Evolutionary conservation across 2,329 filamentous ascomycete genomes (phyloP).

Genomic region (Fusarium sp.): DNA sequence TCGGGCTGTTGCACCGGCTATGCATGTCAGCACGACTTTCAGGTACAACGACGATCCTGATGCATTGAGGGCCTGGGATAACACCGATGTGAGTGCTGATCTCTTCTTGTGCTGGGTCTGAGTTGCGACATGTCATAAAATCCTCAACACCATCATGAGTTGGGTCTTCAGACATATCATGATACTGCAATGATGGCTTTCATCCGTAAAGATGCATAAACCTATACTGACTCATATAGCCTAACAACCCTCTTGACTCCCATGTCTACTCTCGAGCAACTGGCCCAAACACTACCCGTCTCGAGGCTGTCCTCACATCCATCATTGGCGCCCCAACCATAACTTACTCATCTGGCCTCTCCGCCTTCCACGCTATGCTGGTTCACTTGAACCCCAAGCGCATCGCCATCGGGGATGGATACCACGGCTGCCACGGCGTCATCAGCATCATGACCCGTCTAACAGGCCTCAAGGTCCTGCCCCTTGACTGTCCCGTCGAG

Average conservation of each 20-base stretch:
- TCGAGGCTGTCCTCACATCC: conserved; percentile 83
- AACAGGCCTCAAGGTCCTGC: conserved; percentile 77
- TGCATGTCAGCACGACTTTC: conserved; percentile 93
- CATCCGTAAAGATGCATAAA: background rate
- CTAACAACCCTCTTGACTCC: conserved; percentile 64
- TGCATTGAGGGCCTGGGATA: conserved; percentile 64
- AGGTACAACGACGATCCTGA: conserved; percentile 80
- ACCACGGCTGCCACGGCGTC: conserved; percentile 94
- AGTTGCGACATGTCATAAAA: background rate
- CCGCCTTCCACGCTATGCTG: conserved; percentile 88
- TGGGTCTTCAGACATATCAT: background rate
- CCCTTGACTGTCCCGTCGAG: conserved; percentile 73
- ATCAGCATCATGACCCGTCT: conserved; percentile 79
- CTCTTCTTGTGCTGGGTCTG: background rate
- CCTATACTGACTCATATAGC: conserved; percentile 49
- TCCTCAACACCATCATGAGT: background rate
- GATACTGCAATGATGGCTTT: background rate
- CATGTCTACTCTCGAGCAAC: conserved; percentile 87
- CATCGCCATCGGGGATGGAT: conserved; percentile 85
- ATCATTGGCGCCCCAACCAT: conserved; percentile 76
- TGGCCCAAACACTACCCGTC: conserved; percentile 82
- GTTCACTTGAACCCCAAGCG: conserved; percentile 85
- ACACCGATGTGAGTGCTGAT: conserved; percentile 64
- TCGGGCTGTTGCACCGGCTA: conserved; percentile 84
- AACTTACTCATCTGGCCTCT: conserved; percentile 85